Evolutionary conservation across 2,329 filamentous ascomycete species (phyloP), one percentile per base, ranked within the genome.

Genomic region (Scedosporium apiospermum): DNA sequence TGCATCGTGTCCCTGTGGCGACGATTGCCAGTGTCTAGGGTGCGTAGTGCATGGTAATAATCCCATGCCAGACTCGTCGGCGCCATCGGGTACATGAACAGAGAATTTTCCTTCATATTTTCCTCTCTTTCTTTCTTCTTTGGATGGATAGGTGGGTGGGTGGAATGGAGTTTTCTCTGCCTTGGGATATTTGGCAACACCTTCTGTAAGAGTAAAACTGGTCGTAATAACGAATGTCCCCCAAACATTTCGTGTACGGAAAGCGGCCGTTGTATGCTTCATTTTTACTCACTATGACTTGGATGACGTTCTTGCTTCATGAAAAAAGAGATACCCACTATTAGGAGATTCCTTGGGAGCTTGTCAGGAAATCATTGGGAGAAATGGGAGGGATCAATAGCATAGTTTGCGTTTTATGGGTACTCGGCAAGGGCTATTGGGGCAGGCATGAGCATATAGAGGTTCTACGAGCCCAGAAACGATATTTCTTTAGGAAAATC

Each of bases 21-120:
- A 86, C 63, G 82, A 84, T 65, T 86, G 83, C 63, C 74, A 80
- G 64, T 86, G 83, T 66, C 71, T 84, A 2, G 83, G 82, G 3
- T 86, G 83, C 65, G 75, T 78, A 59, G 82, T 85, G 60, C 83
- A 86, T 44, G 64, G 65, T 27, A 62, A 62, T 16, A 57, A 23
- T 42, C 57, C 27, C 9, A 4, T 49, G 9, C n/a, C 44, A n/a
- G 44, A 49, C 18, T 49, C 44, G 16, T 49, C 44, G 44, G 44
- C 44, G 44, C 58, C 58, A 27, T 18, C n/a, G 9, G 18, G 41
- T 44, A 21, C 38, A 9, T 60, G 41, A 60, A 26, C 23, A 23
- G 3, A 23, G 23, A 26, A 14, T 42, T 38, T 58, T 21, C 7
- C 18, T 41, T n/a, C 44, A 2, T 7, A 1, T 57, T 27, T 57